Percentiles rank a stretch among this genome's conserved stretches.
Evolutionary conservation across 495 filamentous ascomycete species (phyloP).

Genomic region (Cladorrhinum samala): DNA sequence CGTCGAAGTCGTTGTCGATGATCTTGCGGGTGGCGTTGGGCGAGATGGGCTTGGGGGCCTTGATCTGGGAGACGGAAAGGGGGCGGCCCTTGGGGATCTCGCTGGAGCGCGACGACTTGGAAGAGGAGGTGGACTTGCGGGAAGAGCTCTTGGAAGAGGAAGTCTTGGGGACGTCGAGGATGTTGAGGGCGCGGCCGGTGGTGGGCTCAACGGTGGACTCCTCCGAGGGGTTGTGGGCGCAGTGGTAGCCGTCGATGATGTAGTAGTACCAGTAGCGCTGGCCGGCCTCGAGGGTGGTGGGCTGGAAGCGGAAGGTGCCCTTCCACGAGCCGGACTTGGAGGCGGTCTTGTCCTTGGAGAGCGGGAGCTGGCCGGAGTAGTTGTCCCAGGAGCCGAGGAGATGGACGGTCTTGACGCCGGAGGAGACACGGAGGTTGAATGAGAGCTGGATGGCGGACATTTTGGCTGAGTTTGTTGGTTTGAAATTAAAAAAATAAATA

Average conservation of each 20-base stretch:
- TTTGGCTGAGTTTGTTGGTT: conserved; percentile 50
- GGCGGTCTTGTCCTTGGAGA: conserved; percentile 74
- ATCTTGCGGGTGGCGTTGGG: conserved; percentile 81
- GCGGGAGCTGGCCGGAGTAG: conserved; percentile 86
- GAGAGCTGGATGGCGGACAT: conserved; percentile 82
- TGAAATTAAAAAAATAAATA: conserved; percentile 30
- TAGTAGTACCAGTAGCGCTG: conserved; percentile 99
- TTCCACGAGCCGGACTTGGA: conserved; percentile 83
- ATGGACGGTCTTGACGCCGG: conserved; percentile 96
- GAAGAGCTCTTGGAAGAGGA: conserved; percentile 37
- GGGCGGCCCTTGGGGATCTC: conserved; percentile 81
- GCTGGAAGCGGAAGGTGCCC: conserved; percentile 94
- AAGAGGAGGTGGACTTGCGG: conserved; percentile 30
- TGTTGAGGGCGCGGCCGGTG: conserved; percentile 88
- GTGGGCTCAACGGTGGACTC: conserved; percentile 90
- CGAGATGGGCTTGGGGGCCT: conserved; percentile 80
- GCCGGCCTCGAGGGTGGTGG: conserved; percentile 71
- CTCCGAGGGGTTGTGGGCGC: conserved; percentile 92
- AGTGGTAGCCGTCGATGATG: conserved; percentile 99
- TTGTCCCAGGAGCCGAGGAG: conserved; percentile 98
- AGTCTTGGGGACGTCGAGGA: conserved; percentile 54
- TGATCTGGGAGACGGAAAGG: conserved; percentile 82
- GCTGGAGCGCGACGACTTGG: conserved; percentile 21
- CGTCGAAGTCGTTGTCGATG: conserved; percentile 67
- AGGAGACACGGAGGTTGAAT: conserved; percentile 89